Conservation (phyloP, 176 grass and related monocot species). For the Metroxylon sagu region DNA sequence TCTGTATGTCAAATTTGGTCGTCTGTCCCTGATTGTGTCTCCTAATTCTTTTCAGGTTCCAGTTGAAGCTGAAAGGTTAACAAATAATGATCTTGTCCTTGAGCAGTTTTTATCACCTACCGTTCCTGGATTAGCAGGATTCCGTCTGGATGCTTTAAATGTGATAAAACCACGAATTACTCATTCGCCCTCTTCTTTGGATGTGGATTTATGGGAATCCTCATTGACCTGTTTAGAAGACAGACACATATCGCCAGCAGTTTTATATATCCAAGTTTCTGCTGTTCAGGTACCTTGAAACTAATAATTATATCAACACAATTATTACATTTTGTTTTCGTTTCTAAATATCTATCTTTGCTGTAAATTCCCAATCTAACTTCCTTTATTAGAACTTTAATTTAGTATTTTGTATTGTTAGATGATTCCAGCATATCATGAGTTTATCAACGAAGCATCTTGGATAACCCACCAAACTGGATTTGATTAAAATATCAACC, state of each 20-base stretch:
- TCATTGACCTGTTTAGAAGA: conserved; percentile 63
- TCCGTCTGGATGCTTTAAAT: conserved; percentile 82
- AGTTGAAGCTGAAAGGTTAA: conserved; percentile 66
- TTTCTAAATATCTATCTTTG: too few relatives aligned
- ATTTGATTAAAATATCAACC: too few relatives aligned
- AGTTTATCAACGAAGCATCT: too few relatives aligned
- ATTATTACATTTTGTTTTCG: background rate
- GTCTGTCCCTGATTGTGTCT: conserved; percentile 8
- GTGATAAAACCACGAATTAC: conserved; percentile 67
- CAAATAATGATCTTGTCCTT: conserved; percentile 76
- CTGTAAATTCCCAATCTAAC: too few relatives aligned
- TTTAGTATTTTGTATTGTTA: too few relatives aligned
- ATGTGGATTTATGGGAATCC: conserved; percentile 37
- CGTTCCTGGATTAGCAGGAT: conserved; percentile 83
- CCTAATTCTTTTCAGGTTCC: conserved; percentile 51
- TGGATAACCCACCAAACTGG: too few relatives aligned
- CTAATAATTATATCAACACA: background rate
- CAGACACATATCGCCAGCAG: conserved; percentile 55
- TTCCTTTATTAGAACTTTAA: too few relatives aligned
- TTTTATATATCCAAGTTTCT: conserved; percentile 82
- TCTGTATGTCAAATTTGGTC: background rate
- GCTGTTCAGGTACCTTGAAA: conserved; percentile 50
- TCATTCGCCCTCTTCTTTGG: conserved; percentile 59
- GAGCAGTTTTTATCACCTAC: conserved; percentile 80
- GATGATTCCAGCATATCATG: too few relatives aligned